Base-by-base conservation (phyloP, 371 early-diverging fungal species). In the Lichtheimia hyalospora region DNA sequence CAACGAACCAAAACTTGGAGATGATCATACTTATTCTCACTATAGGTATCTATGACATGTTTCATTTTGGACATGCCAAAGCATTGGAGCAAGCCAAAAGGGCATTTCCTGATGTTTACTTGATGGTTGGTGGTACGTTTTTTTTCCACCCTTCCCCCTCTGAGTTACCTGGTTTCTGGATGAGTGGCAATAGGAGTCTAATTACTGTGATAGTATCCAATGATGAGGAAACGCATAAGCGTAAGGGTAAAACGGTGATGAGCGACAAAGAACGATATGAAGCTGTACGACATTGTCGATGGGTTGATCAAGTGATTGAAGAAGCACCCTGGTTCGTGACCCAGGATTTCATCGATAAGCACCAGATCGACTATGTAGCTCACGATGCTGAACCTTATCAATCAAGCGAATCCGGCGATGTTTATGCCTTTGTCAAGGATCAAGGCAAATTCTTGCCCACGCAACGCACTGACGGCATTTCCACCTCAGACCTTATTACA, bases 311-410 rank as follows among this genome's bases (percentile, higher is more conserved):
- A 71, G 94, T 98, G 50, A 74, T 98, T 49, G 82, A 81, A 48
- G 81, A 90, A 65, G 94, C 94, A 15, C 97, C 97, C 10, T 98
- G 98, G 98, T 69, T 89, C 28, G 84, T 97, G 46, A 87, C 85
- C 42, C 89, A 91, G 60, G 96, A 88, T 48, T 99, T 97, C 63
- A 63, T 99, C 8, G 91, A 93, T 66, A 56, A 85, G 66, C 92
- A 99, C 64, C 62, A 85, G 68, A 96, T 99, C 49, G 98, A 98
- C 70, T 97, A 91, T 74, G 97, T 99, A n/a, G 96, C 96, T 16
- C 99, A 99, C 71, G 99, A 99, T 75, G 97, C 94, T 60, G 88
- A 94, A 13, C 96, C 97, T 2, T 99, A 99, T 65, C 80, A 81
- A 52, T 84, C 89, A 21, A 86, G 72, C 5, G 94, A 91, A 48